Evolutionary conservation across 805 yeast genomes (phyloP).

Genomic region (Kluyveromyces nonfermentans): DNA sequence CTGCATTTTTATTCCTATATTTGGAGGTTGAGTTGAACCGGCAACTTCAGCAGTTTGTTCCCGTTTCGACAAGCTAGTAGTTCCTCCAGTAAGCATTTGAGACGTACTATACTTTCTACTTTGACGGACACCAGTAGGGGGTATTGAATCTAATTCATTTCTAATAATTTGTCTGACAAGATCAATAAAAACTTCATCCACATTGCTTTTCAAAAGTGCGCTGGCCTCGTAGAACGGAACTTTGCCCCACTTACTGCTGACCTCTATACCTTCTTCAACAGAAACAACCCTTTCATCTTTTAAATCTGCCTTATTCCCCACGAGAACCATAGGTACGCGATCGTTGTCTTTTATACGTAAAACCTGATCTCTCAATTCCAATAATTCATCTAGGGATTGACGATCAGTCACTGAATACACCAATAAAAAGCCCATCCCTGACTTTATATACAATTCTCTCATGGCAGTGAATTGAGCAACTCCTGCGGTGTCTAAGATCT

Average conservation of each 20-base stretch:
- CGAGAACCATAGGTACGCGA: conserved; percentile 75
- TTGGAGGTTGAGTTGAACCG: conserved; percentile 1
- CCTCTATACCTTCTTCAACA: conserved; percentile 73
- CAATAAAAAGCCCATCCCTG: conserved; percentile 82
- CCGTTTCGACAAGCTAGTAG: not conserved
- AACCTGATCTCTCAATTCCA: conserved; percentile 76
- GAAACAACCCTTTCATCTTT: conserved; percentile 63
- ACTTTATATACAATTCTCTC: conserved; percentile 80
- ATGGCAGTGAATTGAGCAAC: conserved; percentile 93
- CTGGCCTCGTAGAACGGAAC: conserved; percentile 90
- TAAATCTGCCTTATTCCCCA: conserved; percentile 87
- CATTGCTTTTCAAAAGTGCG: conserved; percentile 84
- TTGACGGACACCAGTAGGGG: conserved; percentile 2
- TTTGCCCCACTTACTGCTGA: conserved; percentile 78
- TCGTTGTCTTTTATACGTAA: conserved; percentile 69
- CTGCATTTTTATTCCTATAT: not conserved
- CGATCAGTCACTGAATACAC: conserved; percentile 79
- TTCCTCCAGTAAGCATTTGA: not conserved
- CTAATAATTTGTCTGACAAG: conserved; percentile 74
- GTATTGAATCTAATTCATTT: conserved; percentile 23
- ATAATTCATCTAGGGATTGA: conserved; percentile 65
- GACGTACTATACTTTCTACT: conserved; percentile 4
- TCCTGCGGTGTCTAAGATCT: conserved; percentile 88
- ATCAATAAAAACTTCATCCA: conserved; percentile 83
- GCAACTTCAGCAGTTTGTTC: conserved; percentile 2